A percentile compares a stretch with the other conserved stretches of the same genome.
phyloP scores from a whole-genome alignment of 768 basidiomycete genomes.

The Podaxis sp. region DNA sequence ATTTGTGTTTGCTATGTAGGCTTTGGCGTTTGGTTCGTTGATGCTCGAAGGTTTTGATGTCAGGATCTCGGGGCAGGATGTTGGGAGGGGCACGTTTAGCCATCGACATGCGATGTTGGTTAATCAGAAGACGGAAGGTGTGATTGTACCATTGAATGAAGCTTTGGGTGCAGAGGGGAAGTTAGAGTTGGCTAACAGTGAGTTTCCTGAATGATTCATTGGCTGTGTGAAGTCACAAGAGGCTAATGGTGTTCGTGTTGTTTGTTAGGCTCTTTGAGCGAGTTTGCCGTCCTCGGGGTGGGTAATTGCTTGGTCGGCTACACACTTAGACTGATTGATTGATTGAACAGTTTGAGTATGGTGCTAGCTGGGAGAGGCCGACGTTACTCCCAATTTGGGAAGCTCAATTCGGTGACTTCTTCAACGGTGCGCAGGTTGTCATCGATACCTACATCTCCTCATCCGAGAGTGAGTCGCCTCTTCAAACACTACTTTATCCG shows the following conservation, averaged over 20 bases:
- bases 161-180: slow-evolving; percentile 56
- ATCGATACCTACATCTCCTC: slow-evolving; percentile 89
- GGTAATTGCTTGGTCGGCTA: slow-evolving; percentile 20
- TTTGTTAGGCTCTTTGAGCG: slow-evolving; percentile 72
- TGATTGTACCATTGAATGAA: slow-evolving; percentile 79
- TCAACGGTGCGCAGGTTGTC: slow-evolving; percentile 87
- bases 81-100: slow-evolving; percentile 87
- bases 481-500: not conserved
- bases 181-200: slow-evolving; percentile 86
- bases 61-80: slow-evolving; percentile 90
- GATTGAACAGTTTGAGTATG: slow-evolving; percentile 75
- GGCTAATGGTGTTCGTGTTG: not conserved
- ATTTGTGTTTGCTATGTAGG: slow-evolving; percentile 34
- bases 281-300: slow-evolving; percentile 85
- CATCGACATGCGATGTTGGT: slow-evolving; percentile 91
- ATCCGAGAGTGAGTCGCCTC: slow-evolving; percentile 62
- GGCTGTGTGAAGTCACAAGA: not conserved
- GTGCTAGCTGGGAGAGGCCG: slow-evolving; percentile 85
- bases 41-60: slow-evolving; percentile 81
- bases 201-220: slow-evolving; percentile 16
- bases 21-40: slow-evolving; percentile 83
- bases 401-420: slow-evolving; percentile 94
- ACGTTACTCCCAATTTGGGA: slow-evolving; percentile 87
- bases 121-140: slow-evolving; percentile 77
- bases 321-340: not conserved